These are phyloP conservation scores for Batkoa obscura DNA, from an alignment of 371 early-diverging fungal genomes.

Conservation along the genomic window DNA sequence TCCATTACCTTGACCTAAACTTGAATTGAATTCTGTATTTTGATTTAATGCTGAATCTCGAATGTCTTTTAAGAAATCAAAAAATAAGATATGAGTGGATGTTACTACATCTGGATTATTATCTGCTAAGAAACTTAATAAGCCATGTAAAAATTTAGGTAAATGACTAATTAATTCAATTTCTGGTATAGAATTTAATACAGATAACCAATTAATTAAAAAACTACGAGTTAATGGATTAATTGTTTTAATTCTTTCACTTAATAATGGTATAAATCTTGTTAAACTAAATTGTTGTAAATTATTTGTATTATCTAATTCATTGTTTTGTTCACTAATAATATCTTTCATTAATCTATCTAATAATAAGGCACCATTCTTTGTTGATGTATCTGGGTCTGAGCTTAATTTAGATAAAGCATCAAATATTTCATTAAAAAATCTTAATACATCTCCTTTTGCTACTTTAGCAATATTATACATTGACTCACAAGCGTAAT, in stretches of 20 bases:
- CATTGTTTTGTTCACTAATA: slow-evolving; percentile 47
- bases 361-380: slow-evolving; percentile 71
- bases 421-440: slow-evolving; percentile 87
- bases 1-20: slow-evolving; percentile 26
- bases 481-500: slow-evolving; percentile 87
- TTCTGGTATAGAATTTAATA: slow-evolving; percentile 75
- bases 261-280: slow-evolving; percentile 68
- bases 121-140: slow-evolving; percentile 68
- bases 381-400: slow-evolving; percentile 68
- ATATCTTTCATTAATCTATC: slow-evolving; percentile 84
- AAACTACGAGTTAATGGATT: slow-evolving; percentile 76
- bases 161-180: slow-evolving; percentile 68
- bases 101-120: slow-evolving; percentile 63
- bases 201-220: slow-evolving; percentile 77
- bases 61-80: slow-evolving; percentile 63
- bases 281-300: slow-evolving; percentile 54
- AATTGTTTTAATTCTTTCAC: slow-evolving; percentile 67
- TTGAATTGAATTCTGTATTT: slow-evolving; percentile 11
- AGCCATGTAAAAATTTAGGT: slow-evolving; percentile 74
- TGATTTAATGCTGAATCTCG: slow-evolving; percentile 48
- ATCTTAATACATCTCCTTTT: slow-evolving; percentile 54
- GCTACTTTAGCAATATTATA: slow-evolving; percentile 92
- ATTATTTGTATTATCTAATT: slow-evolving; percentile 13
- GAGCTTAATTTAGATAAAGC: slow-evolving; percentile 69
- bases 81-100: slow-evolving; percentile 37